These are phyloP conservation scores for Rhizopogon rudus DNA, from an alignment of 768 basidiomycete genomes.

Conservation along the genomic window DNA sequence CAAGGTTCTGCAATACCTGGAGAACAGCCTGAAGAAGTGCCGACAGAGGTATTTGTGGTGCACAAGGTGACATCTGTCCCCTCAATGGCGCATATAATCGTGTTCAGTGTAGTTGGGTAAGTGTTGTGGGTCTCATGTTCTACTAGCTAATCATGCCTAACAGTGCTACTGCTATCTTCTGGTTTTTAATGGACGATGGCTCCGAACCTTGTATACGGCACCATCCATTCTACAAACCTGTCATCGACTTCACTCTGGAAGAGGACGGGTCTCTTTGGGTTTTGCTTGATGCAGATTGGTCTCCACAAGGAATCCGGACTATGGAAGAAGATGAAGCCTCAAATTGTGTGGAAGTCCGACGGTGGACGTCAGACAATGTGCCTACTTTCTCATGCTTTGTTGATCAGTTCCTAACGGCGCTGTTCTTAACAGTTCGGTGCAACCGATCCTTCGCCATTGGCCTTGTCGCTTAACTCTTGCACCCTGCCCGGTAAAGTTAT, in stretches of 20 bases:
- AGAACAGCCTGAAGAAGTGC: not conserved
- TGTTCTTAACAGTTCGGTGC: constrained; percentile 14
- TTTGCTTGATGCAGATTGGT: constrained; percentile 44
- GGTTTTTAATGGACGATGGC: constrained; percentile 26
- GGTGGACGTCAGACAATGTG: constrained; percentile 38
- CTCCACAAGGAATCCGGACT: constrained; percentile 5
- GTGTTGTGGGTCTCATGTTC: constrained; percentile 15
- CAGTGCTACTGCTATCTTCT: constrained; percentile 70
- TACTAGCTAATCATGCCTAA: not conserved
- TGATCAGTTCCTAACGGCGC: not conserved
- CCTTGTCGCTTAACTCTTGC: constrained; percentile 43
- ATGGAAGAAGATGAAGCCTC: constrained; percentile 12
- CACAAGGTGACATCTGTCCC: constrained; percentile 47
- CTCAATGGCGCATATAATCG: constrained; percentile 32
- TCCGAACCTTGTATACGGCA: constrained; percentile 23
- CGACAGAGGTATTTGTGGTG: constrained; percentile 44
- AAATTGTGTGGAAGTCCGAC: constrained; percentile 25
- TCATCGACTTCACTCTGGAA: constrained; percentile 51
- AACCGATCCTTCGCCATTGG: constrained; percentile 23
- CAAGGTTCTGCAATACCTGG: constrained; percentile 5
- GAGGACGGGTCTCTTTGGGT: constrained; percentile 39
- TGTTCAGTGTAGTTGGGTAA: constrained; percentile 76
- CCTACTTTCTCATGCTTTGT: not conserved
- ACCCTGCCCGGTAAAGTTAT: constrained; percentile 39
- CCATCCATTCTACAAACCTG: constrained; percentile 51